phyloP scores from a whole-genome alignment of 2,329 filamentous ascomycete genomes.

The Pseudogymnoascus sp. region DNA sequence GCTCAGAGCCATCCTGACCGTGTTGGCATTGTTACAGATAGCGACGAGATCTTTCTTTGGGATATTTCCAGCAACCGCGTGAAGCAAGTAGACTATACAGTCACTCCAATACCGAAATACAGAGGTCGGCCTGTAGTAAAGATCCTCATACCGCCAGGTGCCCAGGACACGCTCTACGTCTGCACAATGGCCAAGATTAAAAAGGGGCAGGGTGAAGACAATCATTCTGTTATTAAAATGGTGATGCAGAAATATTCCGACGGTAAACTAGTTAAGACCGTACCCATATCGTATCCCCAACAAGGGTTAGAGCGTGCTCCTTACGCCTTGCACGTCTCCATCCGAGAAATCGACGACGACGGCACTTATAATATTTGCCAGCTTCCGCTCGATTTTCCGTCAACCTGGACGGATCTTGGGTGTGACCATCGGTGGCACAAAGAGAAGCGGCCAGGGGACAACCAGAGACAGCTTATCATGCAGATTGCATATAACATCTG shows the following conservation, averaged over 20 bases:
- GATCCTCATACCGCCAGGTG: background rate
- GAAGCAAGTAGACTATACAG: background rate
- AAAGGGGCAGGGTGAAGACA: background rate
- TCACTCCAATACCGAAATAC: background rate
- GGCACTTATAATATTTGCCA: background rate
- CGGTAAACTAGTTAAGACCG: background rate
- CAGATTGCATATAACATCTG: slow-evolving; percentile 7
- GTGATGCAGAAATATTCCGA: slow-evolving; percentile 10
- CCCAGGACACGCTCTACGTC: background rate
- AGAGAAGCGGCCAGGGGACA: background rate
- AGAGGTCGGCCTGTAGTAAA: background rate
- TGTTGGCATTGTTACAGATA: background rate
- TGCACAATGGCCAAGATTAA: background rate
- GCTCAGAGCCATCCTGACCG: background rate
- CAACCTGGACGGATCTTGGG: background rate
- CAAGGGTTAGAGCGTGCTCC: background rate
- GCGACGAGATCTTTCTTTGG: slow-evolving; percentile 8
- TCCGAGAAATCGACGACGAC: slow-evolving; percentile 12
- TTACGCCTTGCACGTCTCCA: background rate
- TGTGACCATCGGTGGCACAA: slow-evolving; percentile 11
- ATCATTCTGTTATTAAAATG: background rate
- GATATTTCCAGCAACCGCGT: background rate
- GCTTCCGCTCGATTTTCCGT: background rate
- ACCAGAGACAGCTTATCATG: background rate
- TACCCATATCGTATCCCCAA: background rate